phyloP scores from a whole-genome alignment of 331 rosid genomes.

The Acacia concinna region DNA sequence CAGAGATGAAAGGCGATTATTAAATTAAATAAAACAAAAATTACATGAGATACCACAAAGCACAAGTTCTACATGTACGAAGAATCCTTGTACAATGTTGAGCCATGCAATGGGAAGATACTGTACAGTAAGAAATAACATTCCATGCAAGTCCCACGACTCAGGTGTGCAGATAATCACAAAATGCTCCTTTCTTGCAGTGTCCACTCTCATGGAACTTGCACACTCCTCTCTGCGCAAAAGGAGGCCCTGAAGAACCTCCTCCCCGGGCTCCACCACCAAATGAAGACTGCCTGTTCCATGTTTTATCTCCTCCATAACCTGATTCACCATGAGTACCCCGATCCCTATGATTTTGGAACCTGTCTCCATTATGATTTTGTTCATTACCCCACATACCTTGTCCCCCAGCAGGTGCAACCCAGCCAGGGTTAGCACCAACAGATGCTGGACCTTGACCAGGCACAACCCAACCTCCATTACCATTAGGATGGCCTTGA shows the following conservation, averaged over 20 bases:
- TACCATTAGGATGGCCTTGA: conserved; percentile 56
- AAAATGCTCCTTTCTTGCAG: conserved; percentile 84
- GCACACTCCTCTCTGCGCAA: conserved; percentile 77
- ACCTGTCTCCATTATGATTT: conserved; percentile 63
- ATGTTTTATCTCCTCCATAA: conserved; percentile 63
- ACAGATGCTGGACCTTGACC: conserved; percentile 56
- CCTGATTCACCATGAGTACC: conserved; percentile 69
- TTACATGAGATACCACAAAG: conserved; percentile 41
- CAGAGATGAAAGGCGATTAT: conserved; percentile 2
- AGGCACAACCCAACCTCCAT: conserved; percentile 61
- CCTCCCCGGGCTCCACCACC: conserved; percentile 72
- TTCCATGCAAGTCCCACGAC: conserved; percentile 38
- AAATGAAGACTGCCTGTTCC: conserved; percentile 79
- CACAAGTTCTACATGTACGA: conserved; percentile 44
- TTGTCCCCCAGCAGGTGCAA: conserved; percentile 45
- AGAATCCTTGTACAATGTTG: conserved; percentile 46
- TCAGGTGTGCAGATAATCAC: conserved; percentile 81
- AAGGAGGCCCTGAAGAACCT: conserved; percentile 62
- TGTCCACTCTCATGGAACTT: conserved; percentile 77
- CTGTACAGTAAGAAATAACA: conserved; percentile 75
- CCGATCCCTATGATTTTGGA: conserved; percentile 55
- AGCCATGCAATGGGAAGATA: conserved; percentile 38
- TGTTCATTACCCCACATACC: conserved; percentile 59
- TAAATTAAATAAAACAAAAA: conserved; percentile 21
- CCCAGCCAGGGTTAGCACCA: conserved; percentile 69